A percentile compares a stretch with the other conserved stretches of the same genome.
Conservation (phyloP, 495 filamentous ascomycete species). For the Daldinia loculata region DNA sequence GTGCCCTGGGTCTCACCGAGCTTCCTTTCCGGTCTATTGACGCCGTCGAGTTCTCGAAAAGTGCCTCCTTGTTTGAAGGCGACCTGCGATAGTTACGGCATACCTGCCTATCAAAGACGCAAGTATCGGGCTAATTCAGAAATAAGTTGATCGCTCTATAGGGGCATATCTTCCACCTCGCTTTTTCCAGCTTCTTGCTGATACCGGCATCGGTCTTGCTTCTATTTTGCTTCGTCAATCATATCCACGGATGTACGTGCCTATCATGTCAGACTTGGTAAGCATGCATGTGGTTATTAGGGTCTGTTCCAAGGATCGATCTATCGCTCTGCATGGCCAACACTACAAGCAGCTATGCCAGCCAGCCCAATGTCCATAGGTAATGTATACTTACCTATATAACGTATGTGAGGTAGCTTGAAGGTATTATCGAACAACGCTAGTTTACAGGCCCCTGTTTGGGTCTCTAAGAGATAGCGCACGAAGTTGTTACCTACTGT, state of each 20-base stretch:
- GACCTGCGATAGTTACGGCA: not conserved
- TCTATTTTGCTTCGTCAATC: not conserved
- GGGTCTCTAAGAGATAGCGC: no score
- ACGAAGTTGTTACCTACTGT: conserved; percentile 20
- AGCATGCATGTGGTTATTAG: conserved; percentile 43
- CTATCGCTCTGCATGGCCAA: conserved; percentile 36
- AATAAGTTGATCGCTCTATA: not conserved
- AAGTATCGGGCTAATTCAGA: not conserved
- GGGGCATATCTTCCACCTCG: not conserved
- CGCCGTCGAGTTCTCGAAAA: conserved; percentile 20
- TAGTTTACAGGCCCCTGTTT: no score
- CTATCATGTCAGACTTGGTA: conserved; percentile 43
- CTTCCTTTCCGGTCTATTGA: conserved; percentile 41
- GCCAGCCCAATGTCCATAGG: not conserved
- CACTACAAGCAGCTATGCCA: conserved; percentile 4
- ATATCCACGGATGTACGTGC: conserved; percentile 5
- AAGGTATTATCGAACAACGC: conserved; percentile 17
- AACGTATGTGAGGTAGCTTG: conserved; percentile 2
- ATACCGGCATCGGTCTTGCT: not conserved
- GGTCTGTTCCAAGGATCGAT: conserved; percentile 36
- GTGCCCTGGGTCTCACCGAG: conserved; percentile 35
- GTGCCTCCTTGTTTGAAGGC: not conserved
- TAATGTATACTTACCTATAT: not conserved
- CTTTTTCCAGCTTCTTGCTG: not conserved
- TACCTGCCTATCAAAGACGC: conserved; percentile 4